Conservation (phyloP, 1,284 basidiomycete species). For the Trametes pubescens region DNA sequence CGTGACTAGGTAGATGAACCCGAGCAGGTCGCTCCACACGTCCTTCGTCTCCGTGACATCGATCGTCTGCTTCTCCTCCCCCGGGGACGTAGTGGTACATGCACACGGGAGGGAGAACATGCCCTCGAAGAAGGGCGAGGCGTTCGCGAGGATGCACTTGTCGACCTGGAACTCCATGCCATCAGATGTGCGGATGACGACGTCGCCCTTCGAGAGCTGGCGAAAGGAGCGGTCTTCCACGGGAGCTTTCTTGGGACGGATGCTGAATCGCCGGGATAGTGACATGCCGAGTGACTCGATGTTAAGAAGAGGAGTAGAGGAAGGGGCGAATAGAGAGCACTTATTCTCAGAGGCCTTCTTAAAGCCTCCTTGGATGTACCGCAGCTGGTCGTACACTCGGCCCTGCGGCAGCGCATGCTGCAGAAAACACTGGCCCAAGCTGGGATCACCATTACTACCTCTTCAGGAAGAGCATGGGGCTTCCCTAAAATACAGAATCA, state of each 20-base stretch:
- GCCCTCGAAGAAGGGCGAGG: slow-evolving; percentile 5
- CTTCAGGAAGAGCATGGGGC: too few relatives aligned
- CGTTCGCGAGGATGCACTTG: slow-evolving; percentile 10
- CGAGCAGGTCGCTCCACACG: slow-evolving; percentile 10
- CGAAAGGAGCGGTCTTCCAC: slow-evolving; percentile 4
- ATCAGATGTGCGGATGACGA: slow-evolving; percentile 37
- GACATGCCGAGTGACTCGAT: neutral
- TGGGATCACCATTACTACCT: too few relatives aligned
- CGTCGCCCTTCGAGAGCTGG: slow-evolving; percentile 28
- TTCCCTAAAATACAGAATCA: too few relatives aligned
- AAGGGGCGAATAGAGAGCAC: neutral
- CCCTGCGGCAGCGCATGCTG: too few relatives aligned
- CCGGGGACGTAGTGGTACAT: neutral
- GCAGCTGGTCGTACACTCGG: too few relatives aligned
- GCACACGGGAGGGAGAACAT: slow-evolving; percentile 4
- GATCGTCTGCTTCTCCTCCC: neutral
- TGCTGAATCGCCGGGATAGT: neutral
- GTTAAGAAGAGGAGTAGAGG: neutral
- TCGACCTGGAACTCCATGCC: slow-evolving; percentile 12
- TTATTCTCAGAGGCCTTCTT: too few relatives aligned
- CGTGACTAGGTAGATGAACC: slow-evolving; percentile 7
- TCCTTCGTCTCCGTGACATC: slow-evolving; percentile 5
- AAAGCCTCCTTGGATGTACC: too few relatives aligned
- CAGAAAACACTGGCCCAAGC: too few relatives aligned
- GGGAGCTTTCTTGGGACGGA: neutral